Evolutionary conservation across 2,329 filamentous ascomycete species (phyloP).

Genomic region (Diaporthe vaccinii): DNA sequence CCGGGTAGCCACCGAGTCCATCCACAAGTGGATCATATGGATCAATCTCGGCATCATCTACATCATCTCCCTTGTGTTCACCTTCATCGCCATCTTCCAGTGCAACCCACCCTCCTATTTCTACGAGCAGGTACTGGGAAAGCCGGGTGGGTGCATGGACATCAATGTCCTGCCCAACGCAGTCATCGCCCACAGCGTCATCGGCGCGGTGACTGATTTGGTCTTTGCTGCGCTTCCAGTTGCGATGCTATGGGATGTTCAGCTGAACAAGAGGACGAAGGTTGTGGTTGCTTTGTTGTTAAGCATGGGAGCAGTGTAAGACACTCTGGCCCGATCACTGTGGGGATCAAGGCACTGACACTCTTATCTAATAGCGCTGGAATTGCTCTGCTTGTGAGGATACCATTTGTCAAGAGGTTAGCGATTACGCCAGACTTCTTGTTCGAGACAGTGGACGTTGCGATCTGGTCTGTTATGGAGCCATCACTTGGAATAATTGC

Average conservation of each 20-base stretch:
- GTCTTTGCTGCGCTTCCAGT: conserved; percentile 64
- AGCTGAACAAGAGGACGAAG: conserved; percentile 62
- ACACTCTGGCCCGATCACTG: neutral
- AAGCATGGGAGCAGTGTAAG: conserved; percentile 64
- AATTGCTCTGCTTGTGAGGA: conserved; percentile 54
- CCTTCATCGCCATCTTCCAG: conserved; percentile 63
- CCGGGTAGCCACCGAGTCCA: conserved; percentile 52
- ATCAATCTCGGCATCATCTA: conserved; percentile 52
- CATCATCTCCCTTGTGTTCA: conserved; percentile 54
- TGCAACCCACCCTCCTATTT: conserved; percentile 63
- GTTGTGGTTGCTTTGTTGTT: conserved; percentile 60
- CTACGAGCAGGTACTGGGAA: conserved; percentile 58
- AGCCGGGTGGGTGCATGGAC: conserved; percentile 56
- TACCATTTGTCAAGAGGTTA: conserved; percentile 50
- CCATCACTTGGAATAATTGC: conserved; percentile 54
- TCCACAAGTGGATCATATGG: conserved; percentile 53
- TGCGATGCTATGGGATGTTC: conserved; percentile 63
- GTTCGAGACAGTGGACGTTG: conserved; percentile 52
- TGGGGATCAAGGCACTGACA: conserved; percentile 9
- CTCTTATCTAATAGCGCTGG: conserved; percentile 50
- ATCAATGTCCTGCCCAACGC: conserved; percentile 55
- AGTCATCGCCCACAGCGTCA: conserved; percentile 60
- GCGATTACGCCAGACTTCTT: conserved; percentile 48
- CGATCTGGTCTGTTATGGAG: conserved; percentile 56
- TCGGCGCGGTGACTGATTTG: conserved; percentile 62